Evolutionary conservation across 169 alveolate species (phyloP), one percentile per base, ranked within the genome.

Genomic region (Cryptosporidium meleagridis): DNA sequence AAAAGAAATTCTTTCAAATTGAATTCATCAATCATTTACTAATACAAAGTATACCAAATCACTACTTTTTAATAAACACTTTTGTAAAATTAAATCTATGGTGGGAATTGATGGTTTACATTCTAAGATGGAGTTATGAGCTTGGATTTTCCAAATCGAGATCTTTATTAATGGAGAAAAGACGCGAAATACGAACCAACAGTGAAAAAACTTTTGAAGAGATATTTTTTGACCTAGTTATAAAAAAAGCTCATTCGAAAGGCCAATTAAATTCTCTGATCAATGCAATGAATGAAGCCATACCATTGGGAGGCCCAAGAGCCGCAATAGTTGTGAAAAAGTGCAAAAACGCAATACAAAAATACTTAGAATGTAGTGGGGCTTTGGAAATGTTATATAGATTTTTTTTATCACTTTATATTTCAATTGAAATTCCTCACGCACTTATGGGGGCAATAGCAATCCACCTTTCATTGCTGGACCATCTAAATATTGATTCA

Each of bases 91-190:
- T 80, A n/a, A 80, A 65, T 35, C 23, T 59, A 41, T 80, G 89
- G 89, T 80, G 89, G 89, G 89, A 80, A 80, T 62, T 41, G 7
- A 62, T 80, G 89, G 68, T 80, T 55, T 80, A 80, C 65, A 80
- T 80, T 8, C 31, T 80, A n/a, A 37, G 89, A 31, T 80, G 89
- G 89, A 41, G 89, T 14, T 80, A 62, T 59, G 89, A 80, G 26
- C 41, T 80, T 37, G 73, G 89, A 21, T 33, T 21, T 18, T 53
- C 58, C 23, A 80, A 62, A 33, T 62, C 89, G 10, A 80, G 89
- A 80, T 80, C 89, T 26, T 48, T 80, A 23, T 18, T 35, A 62
- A 61, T 12, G 0, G 58, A 44, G 3, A 65, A 80, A 21, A 80
- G 39, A 29, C 45, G 51, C 7, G 62, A n/a, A 31, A n/a, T 9